Base-by-base conservation (phyloP, 768 basidiomycete genomes). In the Phanerodontia chrysosporium region DNA sequence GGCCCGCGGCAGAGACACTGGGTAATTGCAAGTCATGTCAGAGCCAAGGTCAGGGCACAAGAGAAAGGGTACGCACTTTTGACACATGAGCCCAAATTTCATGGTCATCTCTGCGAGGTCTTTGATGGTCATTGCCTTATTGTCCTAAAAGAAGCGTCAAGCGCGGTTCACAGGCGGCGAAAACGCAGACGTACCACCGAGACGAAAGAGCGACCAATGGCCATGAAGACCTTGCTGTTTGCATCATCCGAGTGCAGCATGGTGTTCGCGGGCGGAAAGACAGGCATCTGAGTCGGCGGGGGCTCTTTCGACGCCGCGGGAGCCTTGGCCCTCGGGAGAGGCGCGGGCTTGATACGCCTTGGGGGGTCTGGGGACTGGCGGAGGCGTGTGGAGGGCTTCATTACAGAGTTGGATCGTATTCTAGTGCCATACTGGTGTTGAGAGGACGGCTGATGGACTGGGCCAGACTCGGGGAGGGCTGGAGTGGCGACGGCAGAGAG, bases 41-140 rank as follows among this genome's bases (percentile, higher is more conserved):
- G 32, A 54, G 57, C 54, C 28, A 53, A 61, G 58, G 35, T 25
- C 46, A 57, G 3, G 28, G 21, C 28, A 44, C 6, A 44, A 8
- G 28, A 22, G 28, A 24, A 45, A 14, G 35, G 39, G 32, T 10
- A 79, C 81, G 62, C 63, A 92, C 89, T 88, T 91, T 76, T 89
- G 87, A 71, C 88, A 89, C 58, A 81, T 75, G 21, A 90, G 77
- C 52, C 89, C 89, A 66, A 78, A 81, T 61, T 74, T 75, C 62
- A 84, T 77, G 36, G 83, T 79, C 74, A 85, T 82, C 65, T 90
- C 87, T 30, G 90, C 85, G 55, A 92, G 83, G 75, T 92, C 89
- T 71, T 91, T 92, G 75, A 91, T 87, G 44, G 89, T 91, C 85
- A 90, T 88, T 49, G 89, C 89, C 51, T 87, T 83, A 72, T 92